Percentiles rank a stretch among this genome's conserved stretches.
These are phyloP conservation scores for Filobasidium floriforme DNA, from an alignment of 768 basidiomycete species.

Conservation along the genomic window DNA sequence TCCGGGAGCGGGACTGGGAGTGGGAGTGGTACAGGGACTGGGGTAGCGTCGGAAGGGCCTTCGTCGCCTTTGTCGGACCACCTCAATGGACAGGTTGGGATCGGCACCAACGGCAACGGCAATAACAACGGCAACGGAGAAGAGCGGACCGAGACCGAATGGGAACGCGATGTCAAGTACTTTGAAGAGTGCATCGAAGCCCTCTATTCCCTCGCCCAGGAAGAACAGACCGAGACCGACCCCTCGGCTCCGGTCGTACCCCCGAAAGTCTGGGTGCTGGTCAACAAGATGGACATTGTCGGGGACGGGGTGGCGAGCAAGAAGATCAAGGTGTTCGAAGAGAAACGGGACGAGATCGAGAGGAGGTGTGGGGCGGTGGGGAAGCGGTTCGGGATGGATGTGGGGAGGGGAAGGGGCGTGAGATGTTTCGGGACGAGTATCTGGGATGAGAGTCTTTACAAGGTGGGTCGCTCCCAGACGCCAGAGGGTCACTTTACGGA, in stretches of 20 bases:
- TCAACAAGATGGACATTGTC: conserved; percentile 98
- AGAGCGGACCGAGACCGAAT: conserved; percentile 51
- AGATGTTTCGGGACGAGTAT: conserved; percentile 89
- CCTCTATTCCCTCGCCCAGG: conserved; percentile 47
- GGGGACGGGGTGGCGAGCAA: conserved; percentile 29
- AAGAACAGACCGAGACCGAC: conserved; percentile 9
- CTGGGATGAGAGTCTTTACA: conserved; percentile 94
- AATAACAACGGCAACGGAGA: not conserved
- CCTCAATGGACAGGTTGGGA: not conserved
- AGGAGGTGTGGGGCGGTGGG: conserved; percentile 54
- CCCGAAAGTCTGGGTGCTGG: conserved; percentile 64
- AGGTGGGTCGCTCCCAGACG: conserved; percentile 49
- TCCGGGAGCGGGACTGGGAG: not conserved
- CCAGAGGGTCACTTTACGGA: conserved; percentile 1
- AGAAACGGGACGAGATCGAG: conserved; percentile 63
- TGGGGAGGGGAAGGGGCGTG: conserved; percentile 43
- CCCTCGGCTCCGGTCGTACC: not conserved
- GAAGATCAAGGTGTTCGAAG: conserved; percentile 54
- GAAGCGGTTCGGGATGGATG: conserved; percentile 45
- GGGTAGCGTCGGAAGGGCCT: not conserved
- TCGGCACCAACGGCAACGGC: not conserved
- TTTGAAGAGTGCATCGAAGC: conserved; percentile 85
- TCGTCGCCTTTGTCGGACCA: not conserved
- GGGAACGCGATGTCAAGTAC: conserved; percentile 74
- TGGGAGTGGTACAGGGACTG: not conserved